Base-by-base conservation (phyloP, 73 alveolate species). In the Blepharisma japonicum region DNA sequence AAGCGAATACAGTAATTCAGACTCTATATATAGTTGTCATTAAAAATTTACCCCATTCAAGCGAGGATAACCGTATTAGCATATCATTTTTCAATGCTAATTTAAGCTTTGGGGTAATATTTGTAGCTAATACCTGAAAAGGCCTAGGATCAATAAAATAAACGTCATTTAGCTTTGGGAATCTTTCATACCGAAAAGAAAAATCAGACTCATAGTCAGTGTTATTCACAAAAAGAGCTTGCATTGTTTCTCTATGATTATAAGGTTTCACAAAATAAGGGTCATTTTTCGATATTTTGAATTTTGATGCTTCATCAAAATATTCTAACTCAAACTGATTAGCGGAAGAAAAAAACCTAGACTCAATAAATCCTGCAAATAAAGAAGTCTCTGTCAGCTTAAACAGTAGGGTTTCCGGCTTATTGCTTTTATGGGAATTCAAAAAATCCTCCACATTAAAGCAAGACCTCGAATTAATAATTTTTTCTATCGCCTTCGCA, bases 331-430 rank as follows among this genome's bases (percentile, higher is more conserved):
- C 42, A 32, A 32, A 32, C 42, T 32, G 42, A 3, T 32, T 32
- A 32, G 42, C 42, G 0, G 42, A 32, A 1, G 42, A 32, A 32
- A 32, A 32, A 32, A 20, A n/a, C 23, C 68, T 53, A 0, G 18
- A 53, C 53, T 87, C 94, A 53, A 87, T 87, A 55, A 87, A 87
- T 50, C 81, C 68, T 2, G 89, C 79, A 78, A 87, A 87, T 6
- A 81, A 81, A 7, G 86, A 82, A 7, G 94, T 87, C 82, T 82
- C 90, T 8, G 90, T 83, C 55, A 87, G 45, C 56, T 78, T 86
- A 50, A 67, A 78, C 21, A 87, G 78, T 46, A 83, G 23, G 3
- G 42, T 1, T 20, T 53, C 68, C 23, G 81, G 7, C 86, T 77
- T 6, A 55, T 79, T 21, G 45, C 71, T 66, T 87, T 32, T 32